Evolutionary conservation across 2,329 filamentous ascomycete genomes (phyloP), one percentile per base, ranked within the genome.

Genomic region (Phyllosticta capitalensis): DNA sequence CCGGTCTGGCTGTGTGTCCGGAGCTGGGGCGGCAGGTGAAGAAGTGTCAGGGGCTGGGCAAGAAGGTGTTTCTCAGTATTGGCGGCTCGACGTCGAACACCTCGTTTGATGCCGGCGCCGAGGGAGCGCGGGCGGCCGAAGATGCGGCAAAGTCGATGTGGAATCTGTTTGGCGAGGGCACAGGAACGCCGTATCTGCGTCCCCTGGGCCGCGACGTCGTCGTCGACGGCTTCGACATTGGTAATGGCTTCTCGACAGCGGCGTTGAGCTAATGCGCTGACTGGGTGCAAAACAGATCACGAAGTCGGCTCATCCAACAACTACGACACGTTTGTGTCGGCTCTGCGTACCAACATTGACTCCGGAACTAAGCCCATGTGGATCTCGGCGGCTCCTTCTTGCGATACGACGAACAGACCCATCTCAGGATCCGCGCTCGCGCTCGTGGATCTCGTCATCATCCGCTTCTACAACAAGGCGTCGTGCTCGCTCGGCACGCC

Each of bases 401-500:
- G 56, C 45, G 21, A 30, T 5, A n/a, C 53, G 6, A 54, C 51
- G 9, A 59, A 54, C 22, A 30, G 52, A 19, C 21, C 56, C 10
- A 59, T 59, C 10, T 51, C 20, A 10, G 22, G 19, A 5, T 22
- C 45, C 17, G 53, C 56, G 30, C 56, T 59, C 14, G 52, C 56
- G 1, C 33, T 59, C 21, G 56, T 59, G 14, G 56, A 59, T 33
- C 54, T 59, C n/a, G 54, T 59, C 22, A 54, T 59, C 28, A 52
- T 59, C 50, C 56, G 56, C 56, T 59, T 59, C 30, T 59, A 59
- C 56, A 59, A 59, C 28, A 24, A 51, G 50, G 28, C 53, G n/a
- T 45, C 14, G 14, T 59, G 56, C 33, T 59, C 56, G 20, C 52
- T 59, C n/a, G 56, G 56, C 38, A 54, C 51, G 12, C 52, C 49